Percentiles rank a stretch among this genome's conserved stretches.
These are phyloP conservation scores for Rhodotorula sp. DNA, from an alignment of 1,284 basidiomycete species.

Conservation along the genomic window DNA sequence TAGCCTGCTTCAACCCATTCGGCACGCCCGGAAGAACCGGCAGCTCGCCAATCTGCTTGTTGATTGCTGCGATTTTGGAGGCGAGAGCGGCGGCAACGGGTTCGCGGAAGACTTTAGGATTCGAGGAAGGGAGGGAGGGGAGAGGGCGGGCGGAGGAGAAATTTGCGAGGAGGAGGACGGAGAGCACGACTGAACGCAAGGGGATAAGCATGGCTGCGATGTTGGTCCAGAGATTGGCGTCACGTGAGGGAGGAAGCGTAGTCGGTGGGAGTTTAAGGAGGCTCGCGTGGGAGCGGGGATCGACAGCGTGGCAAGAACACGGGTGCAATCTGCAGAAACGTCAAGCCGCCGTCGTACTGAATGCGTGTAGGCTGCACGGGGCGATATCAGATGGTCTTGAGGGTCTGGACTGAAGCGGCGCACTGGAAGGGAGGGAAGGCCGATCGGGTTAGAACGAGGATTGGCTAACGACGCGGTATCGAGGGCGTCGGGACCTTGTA, in stretches of 20 bases:
- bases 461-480: no score
- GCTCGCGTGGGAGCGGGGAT: background rate
- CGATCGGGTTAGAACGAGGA: no score
- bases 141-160: background rate
- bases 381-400: no score
- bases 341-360: no score
- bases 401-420: no score
- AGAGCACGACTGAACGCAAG: background rate
- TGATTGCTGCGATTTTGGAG: background rate
- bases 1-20: background rate
- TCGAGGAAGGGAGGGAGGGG: background rate
- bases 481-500: no score
- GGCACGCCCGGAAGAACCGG: background rate
- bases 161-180: background rate
- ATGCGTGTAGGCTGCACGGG: no score
- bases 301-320: no score
- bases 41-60: background rate
- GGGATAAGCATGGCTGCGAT: background rate
- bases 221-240: background rate
- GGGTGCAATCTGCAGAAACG: no score
- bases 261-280: background rate
- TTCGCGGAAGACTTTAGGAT: background rate
- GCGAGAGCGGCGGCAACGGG: slow-evolving; percentile 4
- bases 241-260: background rate
- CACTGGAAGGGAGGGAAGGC: no score